Evolutionary conservation across 345 rosid genomes (phyloP).

Genomic region (Carallia pectinifolia): DNA sequence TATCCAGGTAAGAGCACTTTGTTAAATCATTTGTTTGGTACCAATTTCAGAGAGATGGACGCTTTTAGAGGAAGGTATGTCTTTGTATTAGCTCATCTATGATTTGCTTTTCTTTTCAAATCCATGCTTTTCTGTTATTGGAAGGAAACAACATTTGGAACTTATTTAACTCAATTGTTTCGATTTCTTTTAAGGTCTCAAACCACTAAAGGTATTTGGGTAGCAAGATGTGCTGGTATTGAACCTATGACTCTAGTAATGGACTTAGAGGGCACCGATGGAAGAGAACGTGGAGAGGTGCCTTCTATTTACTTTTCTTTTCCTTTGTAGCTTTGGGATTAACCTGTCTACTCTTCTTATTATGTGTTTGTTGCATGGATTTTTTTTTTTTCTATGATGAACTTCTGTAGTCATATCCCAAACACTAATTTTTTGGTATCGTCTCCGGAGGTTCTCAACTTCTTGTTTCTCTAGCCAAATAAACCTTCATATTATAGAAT

Average conservation of each 20-base stretch:
- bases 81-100: slow-evolving; percentile 16
- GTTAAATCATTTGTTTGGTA: slow-evolving; percentile 77
- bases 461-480: neutral
- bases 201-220: slow-evolving; percentile 98
- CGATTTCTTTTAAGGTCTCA: slow-evolving; percentile 65
- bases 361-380: neutral
- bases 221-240: slow-evolving; percentile 81
- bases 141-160: neutral
- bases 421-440: neutral
- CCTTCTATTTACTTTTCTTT: neutral
- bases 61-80: slow-evolving; percentile 92
- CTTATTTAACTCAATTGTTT: neutral
- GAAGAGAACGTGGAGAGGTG: slow-evolving; percentile 99
- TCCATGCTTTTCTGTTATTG: neutral
- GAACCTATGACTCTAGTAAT: slow-evolving; percentile 93
- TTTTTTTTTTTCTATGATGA: neutral
- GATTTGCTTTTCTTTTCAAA: neutral
- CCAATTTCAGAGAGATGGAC: slow-evolving; percentile 98
- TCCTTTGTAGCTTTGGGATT: neutral
- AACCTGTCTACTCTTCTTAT: neutral
- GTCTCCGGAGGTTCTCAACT: neutral
- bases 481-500: neutral
- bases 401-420: neutral
- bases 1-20: slow-evolving; percentile 94
- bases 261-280: slow-evolving; percentile 99